Conservation (phyloP, 2,329 filamentous ascomycete species). For the Macroventuria anomochaeta region DNA sequence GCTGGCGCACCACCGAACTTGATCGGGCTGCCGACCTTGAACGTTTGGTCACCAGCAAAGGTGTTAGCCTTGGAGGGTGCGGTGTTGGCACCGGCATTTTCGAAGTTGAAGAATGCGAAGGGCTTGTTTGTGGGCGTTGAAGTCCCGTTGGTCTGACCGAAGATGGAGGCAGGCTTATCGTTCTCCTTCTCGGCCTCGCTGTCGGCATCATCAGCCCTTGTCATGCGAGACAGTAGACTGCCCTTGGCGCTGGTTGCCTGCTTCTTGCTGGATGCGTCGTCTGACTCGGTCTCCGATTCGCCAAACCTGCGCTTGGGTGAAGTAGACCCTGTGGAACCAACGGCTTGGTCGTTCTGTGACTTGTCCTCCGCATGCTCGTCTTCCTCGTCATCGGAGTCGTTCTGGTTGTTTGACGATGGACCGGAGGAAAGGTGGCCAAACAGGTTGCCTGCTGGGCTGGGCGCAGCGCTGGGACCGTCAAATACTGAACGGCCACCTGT, state of each 20-base stretch:
- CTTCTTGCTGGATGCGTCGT: slow-evolving; percentile 34
- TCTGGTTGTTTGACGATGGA: slow-evolving; percentile 39
- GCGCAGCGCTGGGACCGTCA: slow-evolving; percentile 30
- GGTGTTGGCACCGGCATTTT: slow-evolving; percentile 34
- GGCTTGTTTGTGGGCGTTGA: slow-evolving; percentile 37
- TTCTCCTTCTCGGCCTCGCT: slow-evolving; percentile 35
- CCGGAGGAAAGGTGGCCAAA: slow-evolving; percentile 47
- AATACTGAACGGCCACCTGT: slow-evolving; percentile 42
- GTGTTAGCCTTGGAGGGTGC: slow-evolving; percentile 37
- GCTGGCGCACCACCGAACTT: slow-evolving; percentile 39
- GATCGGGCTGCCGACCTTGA: slow-evolving; percentile 45
- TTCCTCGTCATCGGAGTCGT: slow-evolving; percentile 37
- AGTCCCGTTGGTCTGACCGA: slow-evolving; percentile 34
- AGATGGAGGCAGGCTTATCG: slow-evolving; percentile 18
- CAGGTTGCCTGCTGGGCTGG: slow-evolving; percentile 36
- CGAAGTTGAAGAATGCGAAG: slow-evolving; percentile 40
- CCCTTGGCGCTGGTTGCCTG: slow-evolving; percentile 23
- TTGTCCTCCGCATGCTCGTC: slow-evolving; percentile 24
- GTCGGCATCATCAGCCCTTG: slow-evolving; percentile 25
- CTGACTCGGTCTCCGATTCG: slow-evolving; percentile 35
- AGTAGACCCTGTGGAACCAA: slow-evolving; percentile 23
- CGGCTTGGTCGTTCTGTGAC: slow-evolving; percentile 14
- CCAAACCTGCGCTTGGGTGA: slow-evolving; percentile 35
- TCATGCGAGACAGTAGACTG: slow-evolving; percentile 41
- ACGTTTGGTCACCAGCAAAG: slow-evolving; percentile 47